A percentile compares a stretch with the other conserved stretches of the same genome.
phyloP scores from a whole-genome alignment of 2,329 filamentous ascomycete species.

The Fusarium sp. region DNA sequence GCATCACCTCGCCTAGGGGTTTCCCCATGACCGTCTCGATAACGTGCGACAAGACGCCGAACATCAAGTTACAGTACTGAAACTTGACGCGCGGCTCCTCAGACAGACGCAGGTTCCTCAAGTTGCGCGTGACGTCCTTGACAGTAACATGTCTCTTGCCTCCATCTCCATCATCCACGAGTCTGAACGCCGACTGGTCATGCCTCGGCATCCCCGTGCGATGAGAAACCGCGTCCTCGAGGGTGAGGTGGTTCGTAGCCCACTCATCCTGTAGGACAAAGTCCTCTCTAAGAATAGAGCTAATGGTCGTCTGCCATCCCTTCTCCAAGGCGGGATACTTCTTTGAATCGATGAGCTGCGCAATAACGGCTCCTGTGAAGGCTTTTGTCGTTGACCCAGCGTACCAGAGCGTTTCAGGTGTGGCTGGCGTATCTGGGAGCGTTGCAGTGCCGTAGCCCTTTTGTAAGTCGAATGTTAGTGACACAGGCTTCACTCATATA shows the following conservation, averaged over 20 bases:
- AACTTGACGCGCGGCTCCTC: constrained; percentile 58
- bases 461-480: background rate
- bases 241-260: constrained; percentile 61
- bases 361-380: constrained; percentile 62
- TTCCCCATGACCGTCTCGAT: constrained; percentile 57
- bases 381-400: constrained; percentile 69
- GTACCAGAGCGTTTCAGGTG: constrained; percentile 64
- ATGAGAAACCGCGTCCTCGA: constrained; percentile 67
- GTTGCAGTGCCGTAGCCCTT: constrained; percentile 48
- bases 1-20: constrained; percentile 55
- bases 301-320: constrained; percentile 62
- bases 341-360: constrained; percentile 63
- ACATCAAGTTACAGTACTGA: constrained; percentile 66
- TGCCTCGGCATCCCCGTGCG: constrained; percentile 62
- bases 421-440: constrained; percentile 54
- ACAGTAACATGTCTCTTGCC: constrained; percentile 42
- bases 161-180: constrained; percentile 46
- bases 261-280: constrained; percentile 62
- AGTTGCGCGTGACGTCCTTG: constrained; percentile 54
- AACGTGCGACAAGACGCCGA: constrained; percentile 56
- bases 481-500: background rate
- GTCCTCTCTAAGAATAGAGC: constrained; percentile 61
- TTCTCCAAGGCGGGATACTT: constrained; percentile 42
- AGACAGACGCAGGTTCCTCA: constrained; percentile 59
- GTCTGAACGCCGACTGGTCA: constrained; percentile 45